These are phyloP conservation scores for Lentinula novae-zelandiae DNA, from an alignment of 1,284 basidiomycete species.

Conservation along the genomic window DNA sequence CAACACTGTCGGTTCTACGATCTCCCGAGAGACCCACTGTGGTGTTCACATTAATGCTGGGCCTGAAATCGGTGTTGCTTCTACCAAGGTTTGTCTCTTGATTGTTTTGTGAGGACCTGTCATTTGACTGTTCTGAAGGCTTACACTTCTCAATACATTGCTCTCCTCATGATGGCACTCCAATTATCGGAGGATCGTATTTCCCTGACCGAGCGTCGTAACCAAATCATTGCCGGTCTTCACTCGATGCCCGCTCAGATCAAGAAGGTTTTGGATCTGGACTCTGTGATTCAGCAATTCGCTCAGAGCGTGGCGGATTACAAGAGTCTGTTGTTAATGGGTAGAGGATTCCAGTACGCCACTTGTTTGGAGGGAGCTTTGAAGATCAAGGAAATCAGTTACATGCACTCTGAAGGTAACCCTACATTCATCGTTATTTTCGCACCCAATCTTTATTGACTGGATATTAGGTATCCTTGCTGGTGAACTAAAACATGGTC, in stretches of 20 bases:
- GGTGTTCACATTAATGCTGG: conserved; percentile 99
- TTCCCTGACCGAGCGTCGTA: conserved; percentile 86
- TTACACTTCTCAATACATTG: conserved; percentile 99
- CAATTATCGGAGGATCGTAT: conserved; percentile 97
- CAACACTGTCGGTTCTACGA: conserved; percentile 97
- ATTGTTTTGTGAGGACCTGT: conserved; percentile 13
- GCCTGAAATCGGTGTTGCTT: conserved; percentile 98
- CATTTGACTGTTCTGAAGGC: conserved; percentile 47
- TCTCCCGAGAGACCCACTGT: conserved; percentile 98
- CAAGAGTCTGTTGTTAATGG: conserved; percentile 94
- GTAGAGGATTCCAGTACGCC: conserved; percentile 96
- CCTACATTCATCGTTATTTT: conserved; percentile 7
- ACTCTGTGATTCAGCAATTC: conserved; percentile 79
- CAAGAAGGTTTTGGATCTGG: conserved; percentile 82
- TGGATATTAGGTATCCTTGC: conserved; percentile 77
- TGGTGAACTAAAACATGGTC: conserved; percentile 98
- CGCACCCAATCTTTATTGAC: neutral
- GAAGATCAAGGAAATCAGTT: conserved; percentile 99
- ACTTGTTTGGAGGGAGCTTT: conserved; percentile 98
- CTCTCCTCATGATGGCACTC: conserved; percentile 96
- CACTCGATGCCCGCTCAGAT: conserved; percentile 91
- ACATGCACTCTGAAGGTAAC: conserved; percentile 86
- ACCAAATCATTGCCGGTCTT: conserved; percentile 92
- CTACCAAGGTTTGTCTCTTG: conserved; percentile 77
- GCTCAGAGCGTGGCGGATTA: conserved; percentile 80